Conservation (phyloP, 257 asterid species). For the Rhazya stricta region DNA sequence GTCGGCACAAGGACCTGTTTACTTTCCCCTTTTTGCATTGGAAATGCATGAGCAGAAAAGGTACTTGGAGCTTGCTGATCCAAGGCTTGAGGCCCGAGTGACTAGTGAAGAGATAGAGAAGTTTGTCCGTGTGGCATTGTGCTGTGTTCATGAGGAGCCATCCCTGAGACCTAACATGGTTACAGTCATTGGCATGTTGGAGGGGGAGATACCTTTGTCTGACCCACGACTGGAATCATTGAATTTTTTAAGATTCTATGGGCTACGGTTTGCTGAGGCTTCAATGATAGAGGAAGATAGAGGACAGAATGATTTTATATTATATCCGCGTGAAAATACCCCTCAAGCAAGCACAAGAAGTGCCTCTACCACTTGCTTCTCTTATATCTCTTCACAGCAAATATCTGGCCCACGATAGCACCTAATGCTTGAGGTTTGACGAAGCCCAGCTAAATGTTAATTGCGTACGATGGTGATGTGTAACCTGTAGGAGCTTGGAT, state of each 20-base stretch:
- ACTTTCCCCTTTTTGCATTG: slow-evolving; percentile 57
- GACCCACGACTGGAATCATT: slow-evolving; percentile 48
- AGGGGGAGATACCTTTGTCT: slow-evolving; percentile 40
- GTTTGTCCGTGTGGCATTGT: slow-evolving; percentile 55
- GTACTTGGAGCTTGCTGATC: slow-evolving; percentile 64
- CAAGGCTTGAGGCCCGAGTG: slow-evolving; percentile 42
- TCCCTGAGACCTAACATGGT: slow-evolving; percentile 60
- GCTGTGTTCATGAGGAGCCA: slow-evolving; percentile 81
- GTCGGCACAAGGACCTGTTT: slow-evolving; percentile 22
- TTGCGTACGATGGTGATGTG: neutral
- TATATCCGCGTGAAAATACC: slow-evolving; percentile 25
- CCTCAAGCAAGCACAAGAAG: slow-evolving; percentile 21
- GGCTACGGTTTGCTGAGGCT: slow-evolving; percentile 59
- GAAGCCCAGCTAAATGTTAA: neutral
- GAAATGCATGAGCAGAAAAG: slow-evolving; percentile 65
- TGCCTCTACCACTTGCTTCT: slow-evolving; percentile 40
- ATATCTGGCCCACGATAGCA: slow-evolving; percentile 76
- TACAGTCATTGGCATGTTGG: slow-evolving; percentile 61
- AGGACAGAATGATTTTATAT: slow-evolving; percentile 24
- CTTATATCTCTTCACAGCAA: slow-evolving; percentile 61
- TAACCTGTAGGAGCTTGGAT: neutral
- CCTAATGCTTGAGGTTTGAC: neutral
- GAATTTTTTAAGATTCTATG: slow-evolving; percentile 61
- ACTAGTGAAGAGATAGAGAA: slow-evolving; percentile 50
- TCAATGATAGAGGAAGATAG: slow-evolving; percentile 26